Percentiles rank a stretch among this genome's conserved stretches.
phyloP scores from a whole-genome alignment of 352 stramenopile species.

The Chrysophaeum taylorii region DNA sequence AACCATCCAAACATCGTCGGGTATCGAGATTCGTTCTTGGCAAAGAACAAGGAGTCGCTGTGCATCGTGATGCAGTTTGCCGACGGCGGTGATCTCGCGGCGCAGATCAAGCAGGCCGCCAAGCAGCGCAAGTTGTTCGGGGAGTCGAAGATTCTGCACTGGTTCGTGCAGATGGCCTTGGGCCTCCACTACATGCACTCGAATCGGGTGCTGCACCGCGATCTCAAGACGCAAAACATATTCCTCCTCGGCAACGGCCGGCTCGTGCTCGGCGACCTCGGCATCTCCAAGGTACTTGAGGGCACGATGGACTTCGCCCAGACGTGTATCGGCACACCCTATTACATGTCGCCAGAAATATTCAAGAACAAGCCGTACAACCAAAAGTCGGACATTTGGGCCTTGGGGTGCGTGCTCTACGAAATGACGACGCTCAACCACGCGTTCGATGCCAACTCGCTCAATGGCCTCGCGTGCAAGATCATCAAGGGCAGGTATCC shows the following conservation, averaged over 20 bases:
- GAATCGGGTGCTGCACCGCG: slow-evolving; percentile 63
- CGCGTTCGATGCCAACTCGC: slow-evolving; percentile 63
- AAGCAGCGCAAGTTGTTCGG: slow-evolving; percentile 32
- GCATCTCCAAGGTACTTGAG: slow-evolving; percentile 61
- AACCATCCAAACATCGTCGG: slow-evolving; percentile 77
- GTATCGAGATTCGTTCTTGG: slow-evolving; percentile 70
- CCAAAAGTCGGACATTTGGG: slow-evolving; percentile 84
- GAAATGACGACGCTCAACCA: slow-evolving; percentile 72
- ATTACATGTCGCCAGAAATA: slow-evolving; percentile 86
- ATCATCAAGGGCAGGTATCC: slow-evolving; percentile 42
- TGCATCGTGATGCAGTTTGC: slow-evolving; percentile 73
- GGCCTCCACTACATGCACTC: slow-evolving; percentile 74
- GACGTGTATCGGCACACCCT: slow-evolving; percentile 52
- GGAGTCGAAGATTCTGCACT: slow-evolving; percentile 70
- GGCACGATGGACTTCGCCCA: slow-evolving; percentile 42
- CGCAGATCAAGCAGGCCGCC: slow-evolving; percentile 30
- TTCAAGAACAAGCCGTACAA: slow-evolving; percentile 79
- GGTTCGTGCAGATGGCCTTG: slow-evolving; percentile 73
- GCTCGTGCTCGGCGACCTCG: slow-evolving; percentile 70
- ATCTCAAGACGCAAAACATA: slow-evolving; percentile 80
- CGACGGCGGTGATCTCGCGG: slow-evolving; percentile 50
- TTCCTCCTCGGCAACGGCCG: slow-evolving; percentile 50
- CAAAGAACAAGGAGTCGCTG: slow-evolving; percentile 29
- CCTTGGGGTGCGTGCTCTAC: slow-evolving; percentile 79
- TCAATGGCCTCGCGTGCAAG: slow-evolving; percentile 38